Evolutionary conservation across 768 basidiomycete species (phyloP), one percentile per base, ranked within the genome.

Genomic region (Rhizopogon vesiculosus): DNA sequence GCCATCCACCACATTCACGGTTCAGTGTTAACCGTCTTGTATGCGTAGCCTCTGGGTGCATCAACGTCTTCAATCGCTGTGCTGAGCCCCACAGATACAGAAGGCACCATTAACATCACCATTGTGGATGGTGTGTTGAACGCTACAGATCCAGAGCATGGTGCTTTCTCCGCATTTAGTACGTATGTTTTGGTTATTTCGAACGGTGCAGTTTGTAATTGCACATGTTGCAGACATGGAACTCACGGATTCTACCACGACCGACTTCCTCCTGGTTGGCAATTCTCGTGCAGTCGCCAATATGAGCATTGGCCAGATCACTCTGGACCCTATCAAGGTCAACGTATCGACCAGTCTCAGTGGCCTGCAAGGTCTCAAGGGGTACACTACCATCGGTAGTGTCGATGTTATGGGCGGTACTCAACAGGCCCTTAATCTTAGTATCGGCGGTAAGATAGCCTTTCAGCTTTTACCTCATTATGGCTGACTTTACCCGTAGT

Each of bases 391-490:
- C 7, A 86, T 90, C 53, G 69, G 76, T 25, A 70, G 63, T 13
- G 85, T 90, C 16, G 87, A 90, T 64, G 84, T 90, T 2, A 60
- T 78, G 29, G 86, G 87, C 45, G 88, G 87, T 35, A 82, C 83
- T 9, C 63, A 69, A 12, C 77, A 81, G 28, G 82, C 78, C 16
- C 80, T 90, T 56, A 71, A 76, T 16, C 78, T 90, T 56, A 76
- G 67, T 22, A 87, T 89, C 53, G 71, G 76, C 53, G 84, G 85
- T 84, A 50, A 53, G 69, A 42, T 54, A 18, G 49, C 28, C 45
- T 42, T 7, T 39, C 43, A 39, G 31, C 5, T 42, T 19, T 10
- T 22, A 4, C 16, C 12, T 16, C n/a, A 4, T 25, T 41, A 18
- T 52, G n/a, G 13, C 28, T 45, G 18, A 39, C 56, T 57, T 42